These are phyloP conservation scores for Cystofilobasidium ferigula DNA, from an alignment of 768 basidiomycete species.

Conservation along the genomic window DNA sequence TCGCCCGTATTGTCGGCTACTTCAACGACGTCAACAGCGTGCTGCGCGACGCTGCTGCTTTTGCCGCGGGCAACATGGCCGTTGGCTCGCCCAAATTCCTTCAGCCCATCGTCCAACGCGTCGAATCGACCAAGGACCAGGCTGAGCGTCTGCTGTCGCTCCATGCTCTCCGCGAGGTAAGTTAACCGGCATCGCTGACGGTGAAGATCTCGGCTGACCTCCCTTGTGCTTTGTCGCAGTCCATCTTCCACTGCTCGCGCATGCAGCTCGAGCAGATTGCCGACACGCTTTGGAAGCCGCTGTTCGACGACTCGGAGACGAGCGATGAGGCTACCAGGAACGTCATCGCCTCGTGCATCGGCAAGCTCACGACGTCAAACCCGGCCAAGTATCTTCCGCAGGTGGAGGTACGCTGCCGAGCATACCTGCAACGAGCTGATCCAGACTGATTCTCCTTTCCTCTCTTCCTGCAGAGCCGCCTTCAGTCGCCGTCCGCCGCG, in stretches of 20 bases:
- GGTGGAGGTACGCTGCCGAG: conserved; percentile 55
- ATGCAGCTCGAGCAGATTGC: conserved; percentile 76
- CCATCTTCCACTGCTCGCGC: conserved; percentile 80
- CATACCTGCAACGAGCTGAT: background rate
- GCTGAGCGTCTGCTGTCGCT: conserved; percentile 74
- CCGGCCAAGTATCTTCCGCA: conserved; percentile 85
- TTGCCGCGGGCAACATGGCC: conserved; percentile 89
- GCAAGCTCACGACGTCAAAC: conserved; percentile 84
- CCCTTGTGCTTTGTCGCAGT: conserved; percentile 44
- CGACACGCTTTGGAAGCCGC: conserved; percentile 77
- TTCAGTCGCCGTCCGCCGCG: conserved; percentile 30
- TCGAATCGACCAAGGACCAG: conserved; percentile 49
- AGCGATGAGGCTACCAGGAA: conserved; percentile 81
- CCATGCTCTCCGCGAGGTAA: conserved; percentile 83
- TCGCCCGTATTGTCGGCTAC: conserved; percentile 41
- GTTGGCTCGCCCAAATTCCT: conserved; percentile 85
- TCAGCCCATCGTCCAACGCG: conserved; percentile 65
- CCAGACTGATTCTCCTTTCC: conserved; percentile 1
- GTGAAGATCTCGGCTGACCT: background rate
- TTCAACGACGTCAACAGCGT: conserved; percentile 73
- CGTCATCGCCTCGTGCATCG: conserved; percentile 90
- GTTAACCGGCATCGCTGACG: background rate
- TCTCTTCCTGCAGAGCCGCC: conserved; percentile 32
- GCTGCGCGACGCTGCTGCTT: conserved; percentile 78
- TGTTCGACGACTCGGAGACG: conserved; percentile 81